Percentiles rank a stretch among this genome's conserved stretches.
phyloP scores from a whole-genome alignment of 768 basidiomycete genomes.

The Lentinula raphanica region DNA sequence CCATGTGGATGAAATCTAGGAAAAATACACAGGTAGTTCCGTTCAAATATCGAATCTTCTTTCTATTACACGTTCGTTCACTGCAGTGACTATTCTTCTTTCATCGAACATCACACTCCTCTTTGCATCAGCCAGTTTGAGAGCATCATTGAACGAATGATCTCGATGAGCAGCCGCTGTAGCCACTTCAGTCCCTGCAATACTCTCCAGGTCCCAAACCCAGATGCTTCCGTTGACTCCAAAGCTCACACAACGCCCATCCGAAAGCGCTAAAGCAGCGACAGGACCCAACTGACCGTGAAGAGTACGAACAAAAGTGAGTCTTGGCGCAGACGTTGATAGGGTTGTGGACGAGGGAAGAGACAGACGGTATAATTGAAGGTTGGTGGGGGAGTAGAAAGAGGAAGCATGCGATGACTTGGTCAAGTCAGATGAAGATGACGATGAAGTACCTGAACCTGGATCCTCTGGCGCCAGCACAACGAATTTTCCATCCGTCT shows the following conservation, averaged over 20 bases:
- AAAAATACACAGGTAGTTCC: neutral
- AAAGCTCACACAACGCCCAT: constrained; percentile 78
- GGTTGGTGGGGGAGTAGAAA: constrained; percentile 43
- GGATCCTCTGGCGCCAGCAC: constrained; percentile 61
- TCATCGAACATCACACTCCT: constrained; percentile 68
- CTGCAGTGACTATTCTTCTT: constrained; percentile 57
- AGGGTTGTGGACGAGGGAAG: constrained; percentile 49
- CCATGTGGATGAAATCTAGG: no score
- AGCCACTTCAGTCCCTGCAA: constrained; percentile 40
- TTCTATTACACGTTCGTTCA: constrained; percentile 34
- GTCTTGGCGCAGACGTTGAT: constrained; percentile 50
- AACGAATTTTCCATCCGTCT: constrained; percentile 84
- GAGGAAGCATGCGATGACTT: constrained; percentile 27
- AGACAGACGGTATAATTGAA: constrained; percentile 73
- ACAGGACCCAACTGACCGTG: constrained; percentile 67
- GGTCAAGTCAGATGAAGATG: constrained; percentile 23
- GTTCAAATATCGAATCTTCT: constrained; percentile 55
- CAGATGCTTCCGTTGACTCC: constrained; percentile 69
- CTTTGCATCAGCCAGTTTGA: constrained; percentile 21
- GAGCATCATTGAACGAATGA: constrained; percentile 9
- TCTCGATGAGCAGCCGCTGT: constrained; percentile 20
- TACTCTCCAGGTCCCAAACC: constrained; percentile 80
- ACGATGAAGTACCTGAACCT: constrained; percentile 14
- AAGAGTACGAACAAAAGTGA: constrained; percentile 67
- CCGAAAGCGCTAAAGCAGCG: constrained; percentile 64